These are phyloP conservation scores for Escallonia rubra DNA, from an alignment of 129 eudicot genomes.

Conservation along the genomic window DNA sequence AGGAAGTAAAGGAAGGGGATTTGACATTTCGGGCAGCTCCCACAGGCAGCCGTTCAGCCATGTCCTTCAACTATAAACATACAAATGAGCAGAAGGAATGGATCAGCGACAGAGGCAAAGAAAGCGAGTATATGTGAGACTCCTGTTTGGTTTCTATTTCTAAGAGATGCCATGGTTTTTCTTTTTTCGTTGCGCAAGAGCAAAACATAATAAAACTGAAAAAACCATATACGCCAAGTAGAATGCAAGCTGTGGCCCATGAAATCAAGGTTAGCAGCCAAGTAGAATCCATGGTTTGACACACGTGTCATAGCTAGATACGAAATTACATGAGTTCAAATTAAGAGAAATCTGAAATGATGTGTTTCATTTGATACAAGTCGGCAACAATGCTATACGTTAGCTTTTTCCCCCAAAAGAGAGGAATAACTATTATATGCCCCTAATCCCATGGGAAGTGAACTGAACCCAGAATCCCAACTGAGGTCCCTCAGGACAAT, in stretches of 20 bases:
- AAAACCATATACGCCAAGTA: background rate
- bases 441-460: too few species aligned
- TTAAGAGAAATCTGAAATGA: too few species aligned
- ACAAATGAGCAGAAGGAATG: slow-evolving; percentile 13
- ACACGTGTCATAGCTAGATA: too few species aligned
- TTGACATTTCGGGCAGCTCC: slow-evolving; percentile 67
- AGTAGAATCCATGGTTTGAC: background rate
- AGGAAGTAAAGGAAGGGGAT: slow-evolving; percentile 54
- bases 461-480: too few species aligned
- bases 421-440: too few species aligned
- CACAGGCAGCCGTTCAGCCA: slow-evolving; percentile 96
- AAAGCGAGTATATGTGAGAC: background rate
- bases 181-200: background rate
- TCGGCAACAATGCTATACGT: too few species aligned
- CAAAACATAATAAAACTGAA: background rate
- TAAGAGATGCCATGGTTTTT: too few species aligned
- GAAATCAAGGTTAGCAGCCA: background rate
- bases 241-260: slow-evolving; percentile 1
- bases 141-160: background rate
- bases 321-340: too few species aligned
- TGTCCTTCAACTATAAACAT: slow-evolving; percentile 67
- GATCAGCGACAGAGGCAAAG: slow-evolving; percentile 8
- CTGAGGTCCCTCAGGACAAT: too few species aligned
- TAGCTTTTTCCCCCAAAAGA: too few species aligned
- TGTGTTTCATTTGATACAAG: too few species aligned